Evolutionary conservation across 31 red algal genomes (phyloP), one percentile per base, ranked within the genome.

Genomic region (Asparagopsis taxiformis): DNA sequence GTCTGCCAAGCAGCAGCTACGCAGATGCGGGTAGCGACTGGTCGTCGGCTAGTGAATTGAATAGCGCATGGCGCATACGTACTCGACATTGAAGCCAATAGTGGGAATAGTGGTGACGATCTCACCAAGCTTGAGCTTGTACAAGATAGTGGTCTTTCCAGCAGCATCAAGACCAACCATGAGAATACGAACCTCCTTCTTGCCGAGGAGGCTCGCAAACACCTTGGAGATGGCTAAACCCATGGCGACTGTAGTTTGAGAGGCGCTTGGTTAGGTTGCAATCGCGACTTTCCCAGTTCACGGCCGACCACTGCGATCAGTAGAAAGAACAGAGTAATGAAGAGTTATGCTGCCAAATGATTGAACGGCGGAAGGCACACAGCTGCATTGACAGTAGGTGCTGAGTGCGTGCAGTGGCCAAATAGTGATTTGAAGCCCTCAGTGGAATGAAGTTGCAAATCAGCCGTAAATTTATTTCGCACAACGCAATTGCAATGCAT

Each of bases 81-180:
- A 91, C 90, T 93, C 90, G 17, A 93, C 90, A 62, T 93, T 93
- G 38, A 93, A 93, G 64, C 90, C 96, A 62, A 99, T 99, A 31
- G 96, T 99, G 58, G 96, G 96, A 69, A 99, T 99, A 32, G 96
- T 99, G 32, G 96, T 99, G 51, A 99, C 96, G 26, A 99, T 94
- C 85, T 99, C 96, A 34, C 96, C 96, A 4, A 99, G 88, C 79
- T 99, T 99, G 22, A 99, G 91, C 77, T 99, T 99, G 67, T 99
- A 99, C 30, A 99, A 70, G 54, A 99, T 99, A 65, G 96, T 99
- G 24, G 96, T 99, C 70, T 97, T 97, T 60, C 94, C 94, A 37
- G 94, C 94, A 24, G 89, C 95, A 65, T 98, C 95, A 37, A 98
- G 89, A 10, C 95, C 95, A 35, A 98, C 95, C 95, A 98, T 98